phyloP scores from a whole-genome alignment of 371 early-diverging fungal species.

The Lichtheimia ramosa region DNA sequence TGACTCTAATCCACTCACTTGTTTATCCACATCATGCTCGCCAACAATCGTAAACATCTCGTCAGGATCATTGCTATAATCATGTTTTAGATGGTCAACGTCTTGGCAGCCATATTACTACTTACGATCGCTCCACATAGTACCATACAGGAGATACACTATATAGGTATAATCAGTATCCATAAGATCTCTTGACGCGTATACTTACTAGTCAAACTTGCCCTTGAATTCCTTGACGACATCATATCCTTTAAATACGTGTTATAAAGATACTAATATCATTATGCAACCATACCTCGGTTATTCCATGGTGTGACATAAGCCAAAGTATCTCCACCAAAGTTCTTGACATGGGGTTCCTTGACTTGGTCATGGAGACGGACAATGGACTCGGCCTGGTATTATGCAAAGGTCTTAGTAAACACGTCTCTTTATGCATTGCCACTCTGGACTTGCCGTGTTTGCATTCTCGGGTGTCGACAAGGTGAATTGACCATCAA shows the following conservation, averaged over 20 bases:
- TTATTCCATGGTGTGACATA: constrained; percentile 76
- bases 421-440: no score
- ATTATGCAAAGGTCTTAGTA: no score
- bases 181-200: not conserved
- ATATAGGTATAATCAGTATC: not conserved
- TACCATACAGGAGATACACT: constrained; percentile 65
- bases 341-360: constrained; percentile 33
- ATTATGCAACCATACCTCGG: constrained; percentile 33
- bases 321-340: constrained; percentile 44
- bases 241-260: constrained; percentile 48
- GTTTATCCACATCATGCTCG: constrained; percentile 61
- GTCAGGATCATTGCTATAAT: not conserved
- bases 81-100: not conserved
- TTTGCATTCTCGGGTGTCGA: no score
- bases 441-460: no score
- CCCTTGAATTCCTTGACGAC: constrained; percentile 61
- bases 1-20: constrained; percentile 18
- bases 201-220: constrained; percentile 62
- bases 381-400: constrained; percentile 16
- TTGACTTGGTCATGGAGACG: constrained; percentile 17
- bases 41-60: constrained; percentile 43
- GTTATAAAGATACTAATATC: not conserved
- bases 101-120: not conserved
- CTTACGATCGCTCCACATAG: constrained; percentile 36
- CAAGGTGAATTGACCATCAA: no score